phyloP scores from a whole-genome alignment of 1,284 basidiomycete species.

The Gymnopus androsaceus region DNA sequence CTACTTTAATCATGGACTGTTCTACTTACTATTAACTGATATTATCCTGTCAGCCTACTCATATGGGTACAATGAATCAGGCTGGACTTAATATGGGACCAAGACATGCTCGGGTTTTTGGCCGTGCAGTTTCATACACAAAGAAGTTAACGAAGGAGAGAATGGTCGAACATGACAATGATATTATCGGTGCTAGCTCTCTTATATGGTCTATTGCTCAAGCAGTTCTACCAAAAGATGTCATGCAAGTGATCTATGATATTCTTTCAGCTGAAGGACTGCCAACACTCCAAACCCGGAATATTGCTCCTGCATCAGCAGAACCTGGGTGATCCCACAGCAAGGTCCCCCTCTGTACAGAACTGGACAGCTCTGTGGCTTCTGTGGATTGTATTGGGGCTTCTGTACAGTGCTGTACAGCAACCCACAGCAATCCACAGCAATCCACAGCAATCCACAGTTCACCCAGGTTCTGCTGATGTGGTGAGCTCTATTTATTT shows the following conservation, averaged over 20 bases:
- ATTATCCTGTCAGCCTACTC: no score
- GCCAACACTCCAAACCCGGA: not conserved
- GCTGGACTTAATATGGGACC: constrained; percentile 7
- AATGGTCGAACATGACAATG: not conserved
- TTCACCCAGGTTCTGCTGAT: no score
- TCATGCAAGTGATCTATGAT: not conserved
- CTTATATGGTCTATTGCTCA: constrained; percentile 6
- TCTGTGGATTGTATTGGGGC: no score
- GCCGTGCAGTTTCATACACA: constrained; percentile 1
- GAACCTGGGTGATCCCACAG: no score
- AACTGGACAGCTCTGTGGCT: no score
- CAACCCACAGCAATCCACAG: no score
- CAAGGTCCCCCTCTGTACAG: no score
- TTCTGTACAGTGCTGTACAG: no score
- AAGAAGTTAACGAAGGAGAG: not conserved
- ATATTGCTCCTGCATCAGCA: not conserved
- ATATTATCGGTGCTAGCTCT: constrained; percentile 9
- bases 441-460: no score
- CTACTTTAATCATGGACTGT: not conserved
- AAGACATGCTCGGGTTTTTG: not conserved
- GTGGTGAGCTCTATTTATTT: not conserved
- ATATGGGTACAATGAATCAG: constrained; percentile 7
- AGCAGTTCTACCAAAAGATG: not conserved
- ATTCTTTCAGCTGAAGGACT: not conserved
- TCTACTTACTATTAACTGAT: not conserved